Evolutionary conservation across 2,329 filamentous ascomycete species (phyloP).

Genomic region (Colletotrichum trifolii): DNA sequence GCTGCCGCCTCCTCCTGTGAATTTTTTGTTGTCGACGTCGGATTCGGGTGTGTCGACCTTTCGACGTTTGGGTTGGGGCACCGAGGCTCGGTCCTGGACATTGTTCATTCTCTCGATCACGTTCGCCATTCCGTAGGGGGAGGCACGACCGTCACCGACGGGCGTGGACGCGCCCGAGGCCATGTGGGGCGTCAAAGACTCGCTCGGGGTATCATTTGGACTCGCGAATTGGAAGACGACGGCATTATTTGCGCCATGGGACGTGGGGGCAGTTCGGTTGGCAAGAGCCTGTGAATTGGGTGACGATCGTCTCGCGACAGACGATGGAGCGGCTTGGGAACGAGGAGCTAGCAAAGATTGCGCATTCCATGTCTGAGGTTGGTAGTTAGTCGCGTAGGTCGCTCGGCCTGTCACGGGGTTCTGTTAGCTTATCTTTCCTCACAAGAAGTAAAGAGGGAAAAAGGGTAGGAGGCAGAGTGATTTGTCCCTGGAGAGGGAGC

Average conservation of each 20-base stretch:
- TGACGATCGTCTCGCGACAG: conserved; percentile 25
- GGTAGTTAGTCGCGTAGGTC: conserved; percentile 24
- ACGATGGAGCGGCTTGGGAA: conserved; percentile 15
- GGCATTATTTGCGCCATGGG: conserved; percentile 42
- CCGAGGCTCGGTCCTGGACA: conserved; percentile 72
- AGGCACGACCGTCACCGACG: conserved; percentile 33
- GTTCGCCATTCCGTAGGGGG: conserved; percentile 58
- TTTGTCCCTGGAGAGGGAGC: not conserved
- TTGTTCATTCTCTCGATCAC: conserved; percentile 83
- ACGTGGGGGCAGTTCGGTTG: conserved; percentile 21
- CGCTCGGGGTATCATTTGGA: conserved; percentile 45
- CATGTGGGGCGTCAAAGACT: conserved; percentile 44
- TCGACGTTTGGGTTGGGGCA: conserved; percentile 72
- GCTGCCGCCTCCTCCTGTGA: conserved; percentile 54
- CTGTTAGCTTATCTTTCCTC: conserved; percentile 17
- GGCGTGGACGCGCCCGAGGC: conserved; percentile 49
- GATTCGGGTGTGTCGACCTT: conserved; percentile 63
- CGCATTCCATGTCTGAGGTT: conserved; percentile 35
- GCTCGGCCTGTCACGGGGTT: conserved; percentile 27
- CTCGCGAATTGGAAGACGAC: conserved; percentile 58
- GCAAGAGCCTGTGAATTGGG: conserved; percentile 29
- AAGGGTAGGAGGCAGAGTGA: too few species aligned
- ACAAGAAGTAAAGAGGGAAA: not conserved
- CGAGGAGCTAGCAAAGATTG: conserved; percentile 36
- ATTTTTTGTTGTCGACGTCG: conserved; percentile 52